phyloP scores from a whole-genome alignment of 345 rosid species.

The Sonneratia caseolaris region DNA sequence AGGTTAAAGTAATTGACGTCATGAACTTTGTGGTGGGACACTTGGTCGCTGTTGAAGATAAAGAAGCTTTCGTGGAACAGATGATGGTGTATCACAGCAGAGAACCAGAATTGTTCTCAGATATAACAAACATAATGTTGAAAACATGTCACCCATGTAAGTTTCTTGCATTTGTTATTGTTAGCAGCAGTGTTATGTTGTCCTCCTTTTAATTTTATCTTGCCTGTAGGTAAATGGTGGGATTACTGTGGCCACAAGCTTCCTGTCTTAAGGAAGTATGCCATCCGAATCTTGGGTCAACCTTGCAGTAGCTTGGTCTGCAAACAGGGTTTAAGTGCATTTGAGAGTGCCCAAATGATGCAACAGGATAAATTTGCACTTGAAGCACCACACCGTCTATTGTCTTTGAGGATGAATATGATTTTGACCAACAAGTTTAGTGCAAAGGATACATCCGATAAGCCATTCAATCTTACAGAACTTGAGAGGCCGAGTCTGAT shows the following conservation, averaged over 20 bases:
- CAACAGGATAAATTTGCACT: not conserved
- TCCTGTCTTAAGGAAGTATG: not conserved
- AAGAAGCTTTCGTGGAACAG: not conserved
- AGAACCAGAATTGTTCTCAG: not conserved
- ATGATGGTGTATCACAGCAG: not conserved
- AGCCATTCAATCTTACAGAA: not conserved
- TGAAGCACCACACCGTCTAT: not conserved
- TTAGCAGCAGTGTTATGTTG: not conserved
- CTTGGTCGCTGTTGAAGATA: not conserved
- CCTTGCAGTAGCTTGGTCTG: constrained; percentile 7
- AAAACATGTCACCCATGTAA: not conserved
- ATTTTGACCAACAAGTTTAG: not conserved
- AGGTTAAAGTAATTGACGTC: not conserved
- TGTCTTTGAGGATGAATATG: not conserved
- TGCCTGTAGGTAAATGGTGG: constrained; percentile 2
- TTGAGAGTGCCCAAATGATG: not conserved
- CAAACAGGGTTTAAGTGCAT: not conserved
- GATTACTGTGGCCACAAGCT: not conserved
- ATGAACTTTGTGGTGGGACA: not conserved
- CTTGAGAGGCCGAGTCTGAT: not conserved
- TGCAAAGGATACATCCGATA: not conserved
- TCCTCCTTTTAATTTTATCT: not conserved
- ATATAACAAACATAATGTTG: too few species aligned
- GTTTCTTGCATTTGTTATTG: not conserved
- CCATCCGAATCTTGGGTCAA: constrained; percentile 3